phyloP scores from a whole-genome alignment of 2,329 filamentous ascomycete genomes.

The Herpotrichia juniperi region DNA sequence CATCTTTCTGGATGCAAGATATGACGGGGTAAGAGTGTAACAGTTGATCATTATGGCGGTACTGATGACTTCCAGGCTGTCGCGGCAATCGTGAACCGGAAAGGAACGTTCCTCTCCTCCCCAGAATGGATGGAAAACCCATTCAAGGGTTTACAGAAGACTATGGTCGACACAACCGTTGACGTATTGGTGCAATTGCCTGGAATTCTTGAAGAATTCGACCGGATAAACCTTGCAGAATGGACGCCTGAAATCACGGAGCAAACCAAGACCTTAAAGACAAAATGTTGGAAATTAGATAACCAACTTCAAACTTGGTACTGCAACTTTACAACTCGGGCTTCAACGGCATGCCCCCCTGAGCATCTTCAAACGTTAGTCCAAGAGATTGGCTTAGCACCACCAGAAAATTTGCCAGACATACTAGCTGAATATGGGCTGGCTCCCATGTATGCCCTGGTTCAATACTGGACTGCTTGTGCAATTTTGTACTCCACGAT shows the following conservation, averaged over 20 bases:
- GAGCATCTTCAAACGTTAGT: background rate
- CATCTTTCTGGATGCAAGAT: constrained; percentile 15
- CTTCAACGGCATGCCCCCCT: background rate
- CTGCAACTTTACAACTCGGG: constrained; percentile 1
- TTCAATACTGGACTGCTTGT: constrained; percentile 18
- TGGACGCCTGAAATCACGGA: background rate
- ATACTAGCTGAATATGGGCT: constrained; percentile 7
- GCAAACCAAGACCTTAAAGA: background rate
- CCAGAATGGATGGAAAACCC: constrained; percentile 18
- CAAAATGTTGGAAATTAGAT: constrained; percentile 11
- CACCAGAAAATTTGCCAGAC: constrained; percentile 10
- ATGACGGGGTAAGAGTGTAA: constrained; percentile 9
- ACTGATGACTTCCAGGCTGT: constrained; percentile 10
- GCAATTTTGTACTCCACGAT: constrained; percentile 10
- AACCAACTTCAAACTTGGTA: constrained; percentile 11
- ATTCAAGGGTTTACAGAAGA: constrained; percentile 11
- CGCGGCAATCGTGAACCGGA: constrained; percentile 10
- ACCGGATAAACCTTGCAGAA: background rate
- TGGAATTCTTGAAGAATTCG: constrained; percentile 14
- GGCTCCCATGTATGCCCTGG: constrained; percentile 9
- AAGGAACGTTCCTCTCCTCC: constrained; percentile 9
- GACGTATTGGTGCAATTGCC: constrained; percentile 14
- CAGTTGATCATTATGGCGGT: background rate
- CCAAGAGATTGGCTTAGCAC: background rate
- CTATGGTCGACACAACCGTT: constrained; percentile 8